These are phyloP conservation scores for Dendrobium huoshanense DNA, from an alignment of 106 monocot genomes.

Conservation along the genomic window DNA sequence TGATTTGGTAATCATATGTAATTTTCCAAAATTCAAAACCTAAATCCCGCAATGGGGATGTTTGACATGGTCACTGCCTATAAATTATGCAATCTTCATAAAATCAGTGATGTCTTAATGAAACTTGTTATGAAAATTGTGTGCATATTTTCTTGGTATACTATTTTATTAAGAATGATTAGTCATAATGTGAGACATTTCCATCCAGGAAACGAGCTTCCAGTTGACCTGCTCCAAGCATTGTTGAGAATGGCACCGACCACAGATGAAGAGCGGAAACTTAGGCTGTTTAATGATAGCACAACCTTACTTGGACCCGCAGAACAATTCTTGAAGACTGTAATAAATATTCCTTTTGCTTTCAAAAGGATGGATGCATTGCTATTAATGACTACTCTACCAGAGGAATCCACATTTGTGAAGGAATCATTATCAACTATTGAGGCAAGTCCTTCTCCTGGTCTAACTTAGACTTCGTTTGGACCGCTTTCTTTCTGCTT, in stretches of 20 bases:
- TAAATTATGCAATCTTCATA: neutral
- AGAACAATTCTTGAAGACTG: constrained; percentile 50
- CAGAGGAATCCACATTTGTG: constrained; percentile 34
- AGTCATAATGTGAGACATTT: neutral
- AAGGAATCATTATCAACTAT: constrained; percentile 41
- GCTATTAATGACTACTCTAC: constrained; percentile 44
- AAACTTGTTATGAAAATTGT: neutral
- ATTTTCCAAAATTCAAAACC: neutral
- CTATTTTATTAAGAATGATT: neutral
- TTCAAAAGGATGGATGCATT: constrained; percentile 58
- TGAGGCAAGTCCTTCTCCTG: constrained; percentile 33
- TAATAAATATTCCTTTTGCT: constrained; percentile 57
- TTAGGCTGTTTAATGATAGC: constrained; percentile 39
- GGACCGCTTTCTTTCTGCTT: no score
- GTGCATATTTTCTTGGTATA: neutral
- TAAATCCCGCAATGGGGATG: neutral
- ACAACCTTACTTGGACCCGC: constrained; percentile 37
- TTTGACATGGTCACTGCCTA: neutral
- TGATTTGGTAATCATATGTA: neutral
- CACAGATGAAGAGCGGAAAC: constrained; percentile 54
- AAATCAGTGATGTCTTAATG: neutral
- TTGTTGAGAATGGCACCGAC: constrained; percentile 62
- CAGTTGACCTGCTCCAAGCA: constrained; percentile 39
- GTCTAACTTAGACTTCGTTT: neutral
- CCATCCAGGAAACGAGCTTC: constrained; percentile 52